Evolutionary conservation across 306 rosid species (phyloP).

Genomic region (Vigna radiata): DNA sequence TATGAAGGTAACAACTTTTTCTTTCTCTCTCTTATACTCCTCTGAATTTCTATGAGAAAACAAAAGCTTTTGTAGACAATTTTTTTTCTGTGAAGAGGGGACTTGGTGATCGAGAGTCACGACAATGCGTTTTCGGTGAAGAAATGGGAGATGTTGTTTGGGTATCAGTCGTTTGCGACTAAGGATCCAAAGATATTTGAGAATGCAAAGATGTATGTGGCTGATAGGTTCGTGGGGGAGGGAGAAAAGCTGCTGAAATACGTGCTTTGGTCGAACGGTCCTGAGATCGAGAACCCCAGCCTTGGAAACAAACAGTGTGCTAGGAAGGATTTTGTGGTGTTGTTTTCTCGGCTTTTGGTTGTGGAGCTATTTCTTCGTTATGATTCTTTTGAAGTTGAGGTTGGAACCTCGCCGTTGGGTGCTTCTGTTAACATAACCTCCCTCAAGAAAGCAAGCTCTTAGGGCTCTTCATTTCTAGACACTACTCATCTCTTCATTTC

Average conservation of each 20-base stretch:
- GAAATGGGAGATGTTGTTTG: constrained; percentile 79
- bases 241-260: constrained; percentile 77
- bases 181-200: constrained; percentile 80
- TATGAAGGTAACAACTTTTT: too few relatives aligned
- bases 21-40: too few relatives aligned
- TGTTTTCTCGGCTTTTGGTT: constrained; percentile 68
- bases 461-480: too few relatives aligned
- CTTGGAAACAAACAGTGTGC: constrained; percentile 80
- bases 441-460: constrained; percentile 59
- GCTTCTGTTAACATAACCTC: constrained; percentile 70
- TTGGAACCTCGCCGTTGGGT: constrained; percentile 56
- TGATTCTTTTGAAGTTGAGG: constrained; percentile 74
- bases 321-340: constrained; percentile 73
- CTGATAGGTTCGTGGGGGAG: constrained; percentile 80
- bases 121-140: constrained; percentile 77
- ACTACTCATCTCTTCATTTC: too few relatives aligned
- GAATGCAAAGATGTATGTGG: constrained; percentile 46
- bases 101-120: constrained; percentile 77
- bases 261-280: constrained; percentile 95
- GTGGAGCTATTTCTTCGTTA: constrained; percentile 79
- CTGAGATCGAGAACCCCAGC: constrained; percentile 66
- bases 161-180: constrained; percentile 92
- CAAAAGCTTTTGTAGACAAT: too few relatives aligned
- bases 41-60: too few relatives aligned
- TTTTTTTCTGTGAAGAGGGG: constrained; percentile 56